These are phyloP conservation scores for Cryoendolithus antarcticus DNA, from an alignment of 2,329 filamentous ascomycete species.

Conservation along the genomic window DNA sequence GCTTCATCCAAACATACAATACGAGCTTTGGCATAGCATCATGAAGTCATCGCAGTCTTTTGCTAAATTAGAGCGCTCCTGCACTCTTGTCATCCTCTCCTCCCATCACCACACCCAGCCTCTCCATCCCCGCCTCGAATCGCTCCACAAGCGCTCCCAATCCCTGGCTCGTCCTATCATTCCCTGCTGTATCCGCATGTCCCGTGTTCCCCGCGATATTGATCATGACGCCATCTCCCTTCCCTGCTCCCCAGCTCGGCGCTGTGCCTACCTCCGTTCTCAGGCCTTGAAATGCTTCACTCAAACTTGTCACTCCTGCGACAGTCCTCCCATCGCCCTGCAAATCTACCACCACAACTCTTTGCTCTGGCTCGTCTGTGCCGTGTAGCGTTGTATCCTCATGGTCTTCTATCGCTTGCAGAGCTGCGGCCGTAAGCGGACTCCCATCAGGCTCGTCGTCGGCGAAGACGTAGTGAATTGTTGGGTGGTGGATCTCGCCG, in stretches of 20 bases:
- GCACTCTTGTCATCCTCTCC: conserved; percentile 38
- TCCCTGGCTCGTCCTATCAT: conserved; percentile 12
- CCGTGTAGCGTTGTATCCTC: conserved; percentile 15
- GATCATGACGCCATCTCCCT: conserved; percentile 20
- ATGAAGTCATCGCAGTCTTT: background rate
- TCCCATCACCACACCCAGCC: conserved; percentile 24
- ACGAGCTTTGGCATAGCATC: background rate
- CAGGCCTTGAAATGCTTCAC: conserved; percentile 58
- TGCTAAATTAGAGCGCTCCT: background rate
- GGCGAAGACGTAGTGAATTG: conserved; percentile 81
- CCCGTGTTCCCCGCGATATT: background rate
- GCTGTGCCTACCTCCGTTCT: conserved; percentile 42
- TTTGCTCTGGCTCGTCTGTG: conserved; percentile 28
- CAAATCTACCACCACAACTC: conserved; percentile 46
- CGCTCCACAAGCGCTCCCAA: conserved; percentile 26
- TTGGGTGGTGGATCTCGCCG: conserved; percentile 67
- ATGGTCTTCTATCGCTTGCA: conserved; percentile 40
- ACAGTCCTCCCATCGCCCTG: conserved; percentile 39
- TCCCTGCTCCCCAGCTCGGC: conserved; percentile 49
- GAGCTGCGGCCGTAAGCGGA: conserved; percentile 53
- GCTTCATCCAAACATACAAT: too few species aligned
- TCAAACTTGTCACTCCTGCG: conserved; percentile 58
- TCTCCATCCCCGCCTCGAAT: conserved; percentile 24
- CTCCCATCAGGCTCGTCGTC: conserved; percentile 66
- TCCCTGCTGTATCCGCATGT: too few species aligned